Percentiles rank a stretch among this genome's conserved stretches.
Conservation (phyloP, 108 stramenopile genomes). For the Discostella stelligeroides region DNA sequence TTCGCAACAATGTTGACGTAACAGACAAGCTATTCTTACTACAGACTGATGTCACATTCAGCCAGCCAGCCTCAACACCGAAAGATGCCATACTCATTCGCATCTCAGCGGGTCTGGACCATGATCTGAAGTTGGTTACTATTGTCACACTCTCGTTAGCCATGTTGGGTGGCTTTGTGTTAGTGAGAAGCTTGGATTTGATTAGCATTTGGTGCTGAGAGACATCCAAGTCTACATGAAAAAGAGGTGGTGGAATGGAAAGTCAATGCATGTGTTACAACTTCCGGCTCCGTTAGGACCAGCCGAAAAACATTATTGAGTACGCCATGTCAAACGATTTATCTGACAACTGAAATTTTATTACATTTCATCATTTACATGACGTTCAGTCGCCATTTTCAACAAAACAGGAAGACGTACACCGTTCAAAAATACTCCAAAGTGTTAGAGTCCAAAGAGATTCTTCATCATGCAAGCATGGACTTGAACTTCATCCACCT, state of each 20-base stretch:
- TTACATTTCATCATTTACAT: background rate
- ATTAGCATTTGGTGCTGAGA: slow-evolving; percentile 21
- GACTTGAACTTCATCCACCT: too few relatives aligned
- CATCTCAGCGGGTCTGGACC: slow-evolving; percentile 39
- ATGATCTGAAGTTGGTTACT: slow-evolving; percentile 46
- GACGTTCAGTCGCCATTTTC: background rate
- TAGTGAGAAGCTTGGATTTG: slow-evolving; percentile 36
- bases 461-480: too few relatives aligned
- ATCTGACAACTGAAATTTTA: too few relatives aligned
- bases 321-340: too few relatives aligned
- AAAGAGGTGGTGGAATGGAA: too few relatives aligned
- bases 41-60: slow-evolving; percentile 9
- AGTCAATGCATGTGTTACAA: too few relatives aligned
- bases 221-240: too few relatives aligned
- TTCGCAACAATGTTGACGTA: background rate
- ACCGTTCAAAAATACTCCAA: too few relatives aligned
- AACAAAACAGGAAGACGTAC: too few relatives aligned
- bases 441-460: too few relatives aligned
- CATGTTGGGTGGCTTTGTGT: slow-evolving; percentile 35
- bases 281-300: too few relatives aligned
- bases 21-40: slow-evolving; percentile 4
- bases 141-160: slow-evolving; percentile 36
- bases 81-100: slow-evolving; percentile 30
- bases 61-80: background rate
- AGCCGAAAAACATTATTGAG: too few relatives aligned